Percentiles rank a stretch among this genome's conserved stretches.
phyloP scores from a whole-genome alignment of 2,329 filamentous ascomycete species.

The Pochonia chlamydosporia region DNA sequence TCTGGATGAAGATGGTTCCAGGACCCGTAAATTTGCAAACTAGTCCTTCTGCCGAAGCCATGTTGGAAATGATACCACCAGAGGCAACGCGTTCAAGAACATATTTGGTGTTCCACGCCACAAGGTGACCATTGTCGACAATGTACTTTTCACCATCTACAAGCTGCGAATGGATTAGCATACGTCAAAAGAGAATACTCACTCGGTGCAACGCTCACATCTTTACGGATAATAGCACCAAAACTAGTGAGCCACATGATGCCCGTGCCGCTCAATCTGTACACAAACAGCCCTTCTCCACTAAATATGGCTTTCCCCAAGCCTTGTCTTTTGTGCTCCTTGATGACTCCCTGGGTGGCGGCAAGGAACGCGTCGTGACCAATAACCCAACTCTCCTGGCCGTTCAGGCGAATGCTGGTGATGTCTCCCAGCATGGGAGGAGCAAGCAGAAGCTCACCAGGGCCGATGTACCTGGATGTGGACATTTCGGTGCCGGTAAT shows the following conservation, averaged over 20 bases:
- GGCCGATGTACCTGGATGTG: conserved; percentile 77
- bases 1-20: conserved; percentile 88
- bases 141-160: conserved; percentile 77
- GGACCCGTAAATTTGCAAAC: conserved; percentile 94
- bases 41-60: conserved; percentile 77
- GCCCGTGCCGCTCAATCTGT: conserved; percentile 75
- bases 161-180: conserved; percentile 30
- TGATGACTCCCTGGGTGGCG: conserved; percentile 78
- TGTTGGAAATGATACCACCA: conserved; percentile 84
- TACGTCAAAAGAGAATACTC: neutral
- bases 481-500: conserved; percentile 74
- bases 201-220: conserved; percentile 46
- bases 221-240: conserved; percentile 90
- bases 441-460: conserved; percentile 82
- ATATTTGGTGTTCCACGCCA: conserved; percentile 97
- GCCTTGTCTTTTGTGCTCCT: conserved; percentile 81
- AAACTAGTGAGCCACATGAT: conserved; percentile 89
- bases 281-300: conserved; percentile 87
- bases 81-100: conserved; percentile 83
- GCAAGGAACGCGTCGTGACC: conserved; percentile 84
- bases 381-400: conserved; percentile 73
- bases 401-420: conserved; percentile 68
- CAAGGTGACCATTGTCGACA: conserved; percentile 86
- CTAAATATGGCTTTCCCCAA: conserved; percentile 89
- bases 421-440: conserved; percentile 80